Percentiles rank a stretch among this genome's conserved stretches.
These are phyloP conservation scores for Alectoria sarmentosa DNA, from an alignment of 495 filamentous ascomycete genomes.

Conservation along the genomic window DNA sequence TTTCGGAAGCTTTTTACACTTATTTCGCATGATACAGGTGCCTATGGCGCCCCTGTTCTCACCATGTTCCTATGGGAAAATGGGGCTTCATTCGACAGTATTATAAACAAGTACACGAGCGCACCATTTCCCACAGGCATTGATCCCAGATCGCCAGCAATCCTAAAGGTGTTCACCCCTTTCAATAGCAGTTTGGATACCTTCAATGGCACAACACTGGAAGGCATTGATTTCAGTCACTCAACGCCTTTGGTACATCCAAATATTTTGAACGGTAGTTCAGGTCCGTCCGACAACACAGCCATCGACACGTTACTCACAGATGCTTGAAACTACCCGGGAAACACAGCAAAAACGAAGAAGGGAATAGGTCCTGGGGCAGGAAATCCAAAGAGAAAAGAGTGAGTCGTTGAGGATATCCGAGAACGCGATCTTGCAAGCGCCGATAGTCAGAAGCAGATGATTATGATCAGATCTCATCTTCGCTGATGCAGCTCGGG, in stretches of 20 bases:
- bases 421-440: background rate
- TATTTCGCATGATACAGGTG: background rate
- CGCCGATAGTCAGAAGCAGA: background rate
- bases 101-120: background rate
- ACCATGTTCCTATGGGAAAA: conserved; percentile 3
- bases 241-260: background rate
- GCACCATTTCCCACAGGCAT: background rate
- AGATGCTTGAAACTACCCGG: background rate
- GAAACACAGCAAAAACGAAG: background rate
- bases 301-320: background rate
- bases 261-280: background rate
- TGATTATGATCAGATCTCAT: background rate
- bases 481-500: background rate
- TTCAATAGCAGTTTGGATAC: background rate
- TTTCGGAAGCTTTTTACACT: background rate
- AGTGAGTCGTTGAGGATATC: background rate
- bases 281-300: background rate
- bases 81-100: background rate
- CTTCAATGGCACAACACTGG: background rate
- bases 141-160: background rate
- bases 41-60: background rate
- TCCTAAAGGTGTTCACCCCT: background rate
- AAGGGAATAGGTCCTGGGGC: background rate
- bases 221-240: background rate
- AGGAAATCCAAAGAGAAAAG: background rate